Base-by-base conservation (phyloP, 1,139 yeast species). In the Geotrichum bryndzae region DNA sequence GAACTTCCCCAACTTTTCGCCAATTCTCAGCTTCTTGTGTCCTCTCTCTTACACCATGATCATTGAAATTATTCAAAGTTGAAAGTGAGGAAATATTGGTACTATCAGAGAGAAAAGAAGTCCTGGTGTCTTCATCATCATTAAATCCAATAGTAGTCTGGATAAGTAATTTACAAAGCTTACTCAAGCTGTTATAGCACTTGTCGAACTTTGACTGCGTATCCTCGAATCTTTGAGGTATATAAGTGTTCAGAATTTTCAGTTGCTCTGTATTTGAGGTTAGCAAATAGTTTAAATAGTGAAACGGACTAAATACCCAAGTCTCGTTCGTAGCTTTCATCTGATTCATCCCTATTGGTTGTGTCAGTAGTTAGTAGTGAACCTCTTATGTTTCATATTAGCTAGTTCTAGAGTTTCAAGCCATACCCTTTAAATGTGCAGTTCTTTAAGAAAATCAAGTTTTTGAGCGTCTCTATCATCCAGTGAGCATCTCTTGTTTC, bases 181-280 rank as follows among this genome's bases (percentile, higher is more conserved):
- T 18, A 48, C 58, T 54, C 18, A 60, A 46, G 1, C n/a, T 38
- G 22, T 31, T 10, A 41, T 60, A 60, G 31, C 29, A 18, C 25
- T 27, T n/a, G 35, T 60, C 60, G 23, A 60, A 57, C 15, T 57
- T 53, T 8, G 31, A 52, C 38, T 57, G 62, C 15, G 46, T 33
- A n/a, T 7, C 7, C 31, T 57, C 52, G 13, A 56, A 33, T 13
- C 27, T 53, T 51, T 53, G 57, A n/a, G 60, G 62, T 13, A 60
- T 53, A 22, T 57, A 53, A 10, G 56, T 52, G 22, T 56, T 57
- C 50, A 60, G 31, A 2, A 54, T 27, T 38, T 57, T 60, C 51
- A 60, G 52, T 46, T 60, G 62, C 25, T 60, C 62, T 60, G 38
- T 22, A 13, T 31, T 22, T 11, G n/a, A 29, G 41, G n/a, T 22